Evolutionary conservation across 257 asterid species (phyloP).

Genomic region (Jacaranda mimosifolia): DNA sequence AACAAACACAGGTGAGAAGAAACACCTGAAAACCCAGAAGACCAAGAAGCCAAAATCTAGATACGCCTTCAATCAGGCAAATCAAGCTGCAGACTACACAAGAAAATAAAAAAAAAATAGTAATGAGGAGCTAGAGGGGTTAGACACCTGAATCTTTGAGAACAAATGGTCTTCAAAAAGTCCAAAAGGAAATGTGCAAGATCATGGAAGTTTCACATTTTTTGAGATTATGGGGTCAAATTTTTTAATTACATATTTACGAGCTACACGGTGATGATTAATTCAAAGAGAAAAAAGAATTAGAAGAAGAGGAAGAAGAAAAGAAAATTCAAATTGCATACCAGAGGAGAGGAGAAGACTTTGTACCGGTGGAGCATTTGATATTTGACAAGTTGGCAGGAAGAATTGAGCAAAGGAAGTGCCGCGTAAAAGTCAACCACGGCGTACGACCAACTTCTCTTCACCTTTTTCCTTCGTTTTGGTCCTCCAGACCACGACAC

Average conservation of each 20-base stretch:
- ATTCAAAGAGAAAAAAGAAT: background rate
- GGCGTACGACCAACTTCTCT: slow-evolving; percentile 20
- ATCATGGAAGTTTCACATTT: slow-evolving; percentile 9
- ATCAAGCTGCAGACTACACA: background rate
- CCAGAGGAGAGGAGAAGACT: slow-evolving; percentile 24
- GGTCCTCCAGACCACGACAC: background rate
- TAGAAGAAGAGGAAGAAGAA: background rate
- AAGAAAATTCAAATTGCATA: background rate
- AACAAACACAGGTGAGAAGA: slow-evolving; percentile 22
- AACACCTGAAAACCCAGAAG: slow-evolving; percentile 36
- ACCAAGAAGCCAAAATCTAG: slow-evolving; percentile 11
- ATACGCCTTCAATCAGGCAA: background rate
- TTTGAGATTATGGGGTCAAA: slow-evolving; percentile 8
- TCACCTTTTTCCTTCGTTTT: background rate
- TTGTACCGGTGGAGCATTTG: background rate
- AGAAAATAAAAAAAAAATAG: background rate
- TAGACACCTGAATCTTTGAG: background rate
- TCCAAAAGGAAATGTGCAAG: slow-evolving; percentile 2
- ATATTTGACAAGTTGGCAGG: background rate
- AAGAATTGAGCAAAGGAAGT: slow-evolving; percentile 8
- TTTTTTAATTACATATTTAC: background rate
- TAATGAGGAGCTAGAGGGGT: background rate
- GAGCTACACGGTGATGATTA: slow-evolving; percentile 6
- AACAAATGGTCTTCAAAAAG: background rate
- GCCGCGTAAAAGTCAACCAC: slow-evolving; percentile 38